These are phyloP conservation scores for Gymnopilus dilepis DNA, from an alignment of 768 basidiomycete genomes.

Conservation along the genomic window DNA sequence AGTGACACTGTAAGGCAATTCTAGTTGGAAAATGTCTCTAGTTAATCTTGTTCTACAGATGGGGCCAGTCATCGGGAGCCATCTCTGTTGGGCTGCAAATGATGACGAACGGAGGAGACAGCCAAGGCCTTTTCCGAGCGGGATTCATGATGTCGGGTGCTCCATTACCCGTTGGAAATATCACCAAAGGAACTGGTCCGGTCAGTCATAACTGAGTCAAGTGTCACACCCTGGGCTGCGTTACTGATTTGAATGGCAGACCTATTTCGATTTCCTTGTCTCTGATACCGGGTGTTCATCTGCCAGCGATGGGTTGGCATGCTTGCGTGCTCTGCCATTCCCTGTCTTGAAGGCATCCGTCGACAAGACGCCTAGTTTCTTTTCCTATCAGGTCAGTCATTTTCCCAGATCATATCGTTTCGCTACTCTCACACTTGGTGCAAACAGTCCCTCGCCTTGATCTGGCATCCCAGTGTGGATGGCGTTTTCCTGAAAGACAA, in stretches of 20 bases:
- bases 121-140: conserved; percentile 53
- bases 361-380: conserved; percentile 46
- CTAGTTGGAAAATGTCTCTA: too few species aligned
- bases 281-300: conserved; percentile 44
- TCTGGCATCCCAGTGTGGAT: conserved; percentile 58
- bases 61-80: conserved; percentile 65
- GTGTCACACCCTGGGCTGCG: background rate
- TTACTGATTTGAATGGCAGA: conserved; percentile 6
- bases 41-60: conserved; percentile 33
- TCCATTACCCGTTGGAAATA: conserved; percentile 49
- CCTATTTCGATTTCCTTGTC: conserved; percentile 51
- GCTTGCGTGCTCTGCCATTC: conserved; percentile 47
- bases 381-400: conserved; percentile 45
- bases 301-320: conserved; percentile 46
- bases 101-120: conserved; percentile 49
- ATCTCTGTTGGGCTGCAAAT: conserved; percentile 57
- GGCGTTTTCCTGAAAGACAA: conserved; percentile 51
- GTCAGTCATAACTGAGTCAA: background rate
- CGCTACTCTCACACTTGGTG: background rate
- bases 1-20: conserved; percentile 58
- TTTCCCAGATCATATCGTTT: background rate
- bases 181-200: conserved; percentile 45
- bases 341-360: conserved; percentile 46
- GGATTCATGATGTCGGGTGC: conserved; percentile 58
- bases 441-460: conserved; percentile 42